These are phyloP conservation scores for Skeletonema tropicum DNA, from an alignment of 108 stramenopile species.

Conservation along the genomic window DNA sequence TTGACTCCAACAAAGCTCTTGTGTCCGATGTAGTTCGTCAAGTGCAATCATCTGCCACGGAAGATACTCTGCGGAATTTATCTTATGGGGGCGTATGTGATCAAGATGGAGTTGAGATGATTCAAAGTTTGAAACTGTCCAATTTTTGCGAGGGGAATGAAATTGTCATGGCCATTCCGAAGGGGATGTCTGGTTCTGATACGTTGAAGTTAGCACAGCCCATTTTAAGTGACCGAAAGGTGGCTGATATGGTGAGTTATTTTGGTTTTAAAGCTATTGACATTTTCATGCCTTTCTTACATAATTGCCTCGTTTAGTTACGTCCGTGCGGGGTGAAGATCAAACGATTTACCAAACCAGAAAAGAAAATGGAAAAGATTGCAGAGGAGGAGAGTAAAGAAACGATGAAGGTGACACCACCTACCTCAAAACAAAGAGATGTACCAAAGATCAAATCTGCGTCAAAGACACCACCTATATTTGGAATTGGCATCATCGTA, in stretches of 20 bases:
- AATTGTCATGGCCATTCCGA: conserved; percentile 75
- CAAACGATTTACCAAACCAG: conserved; percentile 1
- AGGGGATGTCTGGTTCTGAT: conserved; percentile 52
- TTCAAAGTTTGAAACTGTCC: conserved; percentile 36
- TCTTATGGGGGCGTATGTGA: conserved; percentile 59
- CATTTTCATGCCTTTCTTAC: not conserved
- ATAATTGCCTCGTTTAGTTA: conserved; percentile 11
- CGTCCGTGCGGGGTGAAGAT: conserved; percentile 20
- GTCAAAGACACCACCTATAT: conserved; percentile 9
- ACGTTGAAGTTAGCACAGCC: conserved; percentile 64
- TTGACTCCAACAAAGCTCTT: conserved; percentile 71
- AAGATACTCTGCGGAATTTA: conserved; percentile 55
- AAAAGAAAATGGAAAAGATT: conserved; percentile 12
- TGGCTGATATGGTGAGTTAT: conserved; percentile 73
- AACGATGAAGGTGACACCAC: not conserved
- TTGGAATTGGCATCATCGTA: conserved; percentile 9
- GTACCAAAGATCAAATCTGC: conserved; percentile 4
- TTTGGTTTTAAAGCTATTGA: not conserved
- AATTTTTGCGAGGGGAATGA: conserved; percentile 59
- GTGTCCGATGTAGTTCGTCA: conserved; percentile 74
- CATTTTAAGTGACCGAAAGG: conserved; percentile 74
- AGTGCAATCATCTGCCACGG: conserved; percentile 70
- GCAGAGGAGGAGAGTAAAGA: conserved; percentile 9
- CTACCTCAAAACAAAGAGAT: not conserved
- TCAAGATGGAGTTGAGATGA: conserved; percentile 48